Base-by-base conservation (phyloP, 768 basidiomycete genomes). In the Rhizopogon vulgaris region DNA sequence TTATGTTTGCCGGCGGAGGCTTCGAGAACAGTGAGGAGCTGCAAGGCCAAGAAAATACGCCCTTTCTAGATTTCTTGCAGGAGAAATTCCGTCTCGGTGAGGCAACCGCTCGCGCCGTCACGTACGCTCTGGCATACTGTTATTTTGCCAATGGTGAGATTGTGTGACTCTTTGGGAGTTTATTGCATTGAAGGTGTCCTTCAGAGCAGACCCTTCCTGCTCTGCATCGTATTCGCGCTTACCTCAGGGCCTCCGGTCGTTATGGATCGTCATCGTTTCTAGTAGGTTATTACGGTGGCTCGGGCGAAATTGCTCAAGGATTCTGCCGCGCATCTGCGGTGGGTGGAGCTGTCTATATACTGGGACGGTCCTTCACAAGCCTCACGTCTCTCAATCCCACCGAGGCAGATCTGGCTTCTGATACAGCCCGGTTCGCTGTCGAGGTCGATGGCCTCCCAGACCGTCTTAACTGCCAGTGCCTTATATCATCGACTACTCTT, bases 211-310 rank as follows among this genome's bases (percentile, higher is more conserved):
- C 87, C 1, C 62, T 81, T 7, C 75, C 78, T 1, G 80, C 87
- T 2, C 69, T 98, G 7, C 65, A 68, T n/a, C 84, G 94, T 6
- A 70, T 94, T 10, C 80, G 84, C 6, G 69, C 74, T 22, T 93
- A 89, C 63, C 73, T 97, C 12, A 83, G 76, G 43, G 90, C 93
- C 0, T 69, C 82, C 15, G 94, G 94, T 3, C 78, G 90, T 28
- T 97, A 96, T 61, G 94, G 94, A 66, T 78, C 68, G n/a, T 83
- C 83, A 0, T 83, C 94, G 1, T 97, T 93, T 71, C 79, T 98
- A 14, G 76, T 98, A n/a, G 92, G 92, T 0, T 92, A 96, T 58
- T 97, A 96, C 64, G 95, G 95, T 15, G 90, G 93, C 17, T 76
- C 86, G 0, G 95, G 95, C 4, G 95, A 97, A 62, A 83, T 97